Evolutionary conservation across 1,139 yeast species (phyloP), one percentile per base, ranked within the genome.

Genomic region (Hemisphaericaspora subhashii): DNA sequence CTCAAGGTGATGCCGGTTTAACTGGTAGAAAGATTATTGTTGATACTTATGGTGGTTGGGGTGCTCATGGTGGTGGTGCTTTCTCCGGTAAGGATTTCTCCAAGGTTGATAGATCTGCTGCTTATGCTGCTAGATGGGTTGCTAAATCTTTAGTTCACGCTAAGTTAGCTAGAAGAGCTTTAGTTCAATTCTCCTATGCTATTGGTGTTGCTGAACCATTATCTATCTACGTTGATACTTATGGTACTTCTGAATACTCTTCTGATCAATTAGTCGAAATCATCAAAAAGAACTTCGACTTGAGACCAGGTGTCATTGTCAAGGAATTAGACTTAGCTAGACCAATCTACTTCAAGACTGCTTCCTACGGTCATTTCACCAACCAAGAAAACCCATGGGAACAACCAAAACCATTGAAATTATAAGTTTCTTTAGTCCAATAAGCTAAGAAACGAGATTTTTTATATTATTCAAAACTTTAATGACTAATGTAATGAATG

Each of bases 51-150:
- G 99, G 99, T 78, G 98, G 99, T 60, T 94, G 98, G 94, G 97
- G 98, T 74, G 98, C 98, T 60, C 98, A 92, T 79, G 99, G 99
- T 75, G 99, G 99, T 80, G 99, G 99, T 81, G 98, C 98, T 53
- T 92, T 94, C 89, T 86, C 96, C 50, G 99, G 99, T 74, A 92
- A 92, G 81, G 99, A 92, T 74, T 92, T 88, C 86, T 88, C 98
- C 67, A 92, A 92, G 81, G 99, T 92, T 63, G 99, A 92, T 74
- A 88, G 99, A 79, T 92, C 98, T 53, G 99, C 98, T 64, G 98
- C 98, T 54, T 92, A 92, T 67, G 98, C 98, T 62, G 98, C 98
- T 58, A 89, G 98, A 79, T 94, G 98, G 98, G 97, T 92, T 58
- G 98, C 98, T 68, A 92, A 92, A 79, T 92, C 98, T 45, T 81